Evolutionary conservation across 768 basidiomycete species (phyloP), one percentile per base, ranked within the genome.

Genomic region (Dioszegia hungarica): DNA sequence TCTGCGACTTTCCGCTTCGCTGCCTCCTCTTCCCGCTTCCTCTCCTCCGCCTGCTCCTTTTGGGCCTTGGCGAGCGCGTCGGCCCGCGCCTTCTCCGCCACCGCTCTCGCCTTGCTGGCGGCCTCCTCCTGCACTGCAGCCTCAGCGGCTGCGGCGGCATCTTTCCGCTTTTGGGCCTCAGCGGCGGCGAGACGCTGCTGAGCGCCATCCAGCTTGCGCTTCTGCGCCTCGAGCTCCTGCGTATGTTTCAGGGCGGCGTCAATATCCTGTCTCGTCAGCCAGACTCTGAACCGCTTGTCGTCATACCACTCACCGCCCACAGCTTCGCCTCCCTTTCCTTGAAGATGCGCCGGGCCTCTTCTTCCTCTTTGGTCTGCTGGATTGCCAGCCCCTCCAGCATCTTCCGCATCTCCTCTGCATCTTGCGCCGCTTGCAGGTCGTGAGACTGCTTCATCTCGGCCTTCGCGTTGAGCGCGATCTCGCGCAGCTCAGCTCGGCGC

Each of bases 271-370:
- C 2, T 11, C 17, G 24, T 59, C 37, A 55, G 43, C 46, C 22
- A 12, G 22, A 31, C 40, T 3, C 19, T 20, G 22, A 34, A 29
- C 40, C 39, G 8, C 3, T 12, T 29, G 3, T 9, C 5, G 10
- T 15, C 2, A 24, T 22, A 3, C 11, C 17, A 61, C 70, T 62
- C 56, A 72, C 70, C 53, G 61, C 61, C 73, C 73, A 75, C 11
- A 75, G 61, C 69, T 90, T 90, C 67, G 86, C 83, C 76, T 91
- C 90, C 56, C 88, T 81, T 51, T 72, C 70, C 9, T 83, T 82
- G 56, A 91, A 89, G 47, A 87, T 86, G 68, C 80, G 73, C 75
- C 83, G 88, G 61, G 80, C 82, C 58, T 90, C 89, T 61, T 86
- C 83, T 36, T 88, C 87, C 44, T 81, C 74, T 28, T 60, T 47